Base-by-base conservation (phyloP, 2,329 filamentous ascomycete genomes). In the Alternaria arbusti region DNA sequence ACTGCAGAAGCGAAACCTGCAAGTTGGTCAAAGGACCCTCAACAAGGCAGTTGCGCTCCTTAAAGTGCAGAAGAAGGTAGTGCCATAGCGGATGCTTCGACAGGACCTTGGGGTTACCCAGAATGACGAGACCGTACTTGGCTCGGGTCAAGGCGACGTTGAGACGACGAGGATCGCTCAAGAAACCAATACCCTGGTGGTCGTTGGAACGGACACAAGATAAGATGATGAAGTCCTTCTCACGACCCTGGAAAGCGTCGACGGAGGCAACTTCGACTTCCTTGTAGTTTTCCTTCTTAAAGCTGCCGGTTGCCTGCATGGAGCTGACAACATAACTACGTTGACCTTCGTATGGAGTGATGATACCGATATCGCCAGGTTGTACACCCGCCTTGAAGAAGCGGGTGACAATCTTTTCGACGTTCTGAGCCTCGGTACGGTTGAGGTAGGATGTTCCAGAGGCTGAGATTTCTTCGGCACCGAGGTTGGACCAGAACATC, bases 401-500 rank as follows among this genome's bases (percentile, higher is more conserved):
- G 54, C 96, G 91, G 10, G 95, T 97, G 45, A 99, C 94, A 64
- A 97, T 94, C 86, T 99, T 99, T 83, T 99, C 96, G 30, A 99
- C 96, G 69, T 98, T 98, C 50, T 94, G 92, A 5, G 96, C 94
- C 80, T 99, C 96, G 1, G 96, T 98, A 50, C 96, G 92, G 81
- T 99, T 99, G 70, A 99, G 90, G 77, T 99, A 99, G 3, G 95
- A 98, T 3, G 96, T 99, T 76, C 96, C 96, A 25, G 94, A 97
- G 1, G 96, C 96, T 7, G 95, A 97, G 54, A 99, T 99, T 81
- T 99, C 96, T 81, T 99, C 96, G 64, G 96, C 97, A 64, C 96
- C 96, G 59, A 97, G 85, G 78, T 99, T 99, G 25, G 94, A 97
- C 96, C 96, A 99, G 84, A 99, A 99, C 96, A 98, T 98, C 96